Evolutionary conservation across 2,329 filamentous ascomycete species (phyloP), one percentile per base, ranked within the genome.

Genomic region (Coniella lustricola): DNA sequence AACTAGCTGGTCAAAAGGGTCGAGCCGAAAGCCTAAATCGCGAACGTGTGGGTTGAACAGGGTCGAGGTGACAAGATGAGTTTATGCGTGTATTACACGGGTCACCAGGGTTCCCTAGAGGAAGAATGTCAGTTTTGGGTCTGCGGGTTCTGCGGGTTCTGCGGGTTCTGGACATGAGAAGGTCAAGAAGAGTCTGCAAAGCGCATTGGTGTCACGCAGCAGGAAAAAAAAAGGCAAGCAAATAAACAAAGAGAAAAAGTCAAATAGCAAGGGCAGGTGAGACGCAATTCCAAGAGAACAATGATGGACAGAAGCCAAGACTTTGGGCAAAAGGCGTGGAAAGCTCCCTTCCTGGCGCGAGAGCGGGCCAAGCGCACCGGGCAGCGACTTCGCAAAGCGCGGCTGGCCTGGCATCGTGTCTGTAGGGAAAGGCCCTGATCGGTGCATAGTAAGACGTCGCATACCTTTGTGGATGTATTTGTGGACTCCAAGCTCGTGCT

Each of bases 231-330:
- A n/a, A n/a, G n/a, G n/a, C n/a, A n/a, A n/a, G n/a, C n/a, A n/a
- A n/a, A 34, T 14, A 5, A n/a, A 13, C 20, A 13, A 8, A 33
- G 33, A 42, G 38, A 31, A 16, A 31, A 8, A 18, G 13, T 29
- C 21, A 33, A 21, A 5, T 5, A 37, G 35, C 22, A 44, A 53
- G 51, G 51, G 51, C 48, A 42, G 36, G 39, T 50, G 48, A 53
- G 44, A 53, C 48, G 17, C 25, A 10, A 10, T 29, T 29, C 33
- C 14, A 12, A 17, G n/a, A 31, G 21, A 22, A n/a, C n/a, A n/a
- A n/a, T n/a, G 18, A 10, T 21, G 12, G n/a, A 14, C 17, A 25
- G 13, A 10, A 21, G 17, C 14, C 4, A 29, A 18, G 29, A 17
- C 18, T 25, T 25, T 42, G 25, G 18, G 4, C 14, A 10, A 8